Conservation (phyloP, 2,329 filamentous ascomycete genomes). For the Fusarium sulawesiense region DNA sequence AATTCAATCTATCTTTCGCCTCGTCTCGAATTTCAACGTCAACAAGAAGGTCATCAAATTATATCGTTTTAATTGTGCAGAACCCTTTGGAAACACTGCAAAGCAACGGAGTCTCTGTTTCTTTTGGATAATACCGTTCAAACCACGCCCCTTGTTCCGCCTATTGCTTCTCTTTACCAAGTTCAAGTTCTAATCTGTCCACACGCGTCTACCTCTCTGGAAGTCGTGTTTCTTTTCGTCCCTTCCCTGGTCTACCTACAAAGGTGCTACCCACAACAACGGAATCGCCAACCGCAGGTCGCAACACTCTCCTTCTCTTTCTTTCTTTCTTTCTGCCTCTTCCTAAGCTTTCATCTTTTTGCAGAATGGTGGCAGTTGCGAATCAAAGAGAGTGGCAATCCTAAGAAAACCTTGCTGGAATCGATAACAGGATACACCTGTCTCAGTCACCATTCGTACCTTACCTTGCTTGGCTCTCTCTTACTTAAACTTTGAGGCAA, state of each 20-base stretch:
- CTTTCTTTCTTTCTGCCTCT: not conserved
- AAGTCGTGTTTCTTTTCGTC: constrained; percentile 30
- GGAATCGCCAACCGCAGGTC: constrained; percentile 12
- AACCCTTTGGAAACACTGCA: not conserved
- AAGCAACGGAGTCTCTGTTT: not conserved
- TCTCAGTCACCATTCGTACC: constrained; percentile 3
- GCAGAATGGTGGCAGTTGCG: constrained; percentile 44
- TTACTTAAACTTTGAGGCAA: constrained; percentile 31
- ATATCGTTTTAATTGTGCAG: constrained; percentile 15
- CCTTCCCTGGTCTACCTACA: constrained; percentile 9
- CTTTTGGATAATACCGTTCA: not conserved
- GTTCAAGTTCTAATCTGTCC: constrained; percentile 23
- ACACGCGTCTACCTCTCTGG: constrained; percentile 30
- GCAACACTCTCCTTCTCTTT: constrained; percentile 1
- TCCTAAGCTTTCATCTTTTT: constrained; percentile 2
- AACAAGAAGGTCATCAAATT: constrained; percentile 22
- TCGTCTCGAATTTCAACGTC: constrained; percentile 28
- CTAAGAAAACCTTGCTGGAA: constrained; percentile 41
- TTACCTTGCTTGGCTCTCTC: not conserved
- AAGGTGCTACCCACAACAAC: constrained; percentile 25
- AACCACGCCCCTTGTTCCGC: constrained; percentile 5
- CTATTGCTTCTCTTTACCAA: constrained; percentile 12
- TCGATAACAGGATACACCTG: not conserved
- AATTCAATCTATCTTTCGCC: constrained; percentile 20
- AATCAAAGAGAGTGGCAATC: constrained; percentile 43